phyloP scores from a whole-genome alignment of 768 basidiomycete species.

The Lactarius quietus region DNA sequence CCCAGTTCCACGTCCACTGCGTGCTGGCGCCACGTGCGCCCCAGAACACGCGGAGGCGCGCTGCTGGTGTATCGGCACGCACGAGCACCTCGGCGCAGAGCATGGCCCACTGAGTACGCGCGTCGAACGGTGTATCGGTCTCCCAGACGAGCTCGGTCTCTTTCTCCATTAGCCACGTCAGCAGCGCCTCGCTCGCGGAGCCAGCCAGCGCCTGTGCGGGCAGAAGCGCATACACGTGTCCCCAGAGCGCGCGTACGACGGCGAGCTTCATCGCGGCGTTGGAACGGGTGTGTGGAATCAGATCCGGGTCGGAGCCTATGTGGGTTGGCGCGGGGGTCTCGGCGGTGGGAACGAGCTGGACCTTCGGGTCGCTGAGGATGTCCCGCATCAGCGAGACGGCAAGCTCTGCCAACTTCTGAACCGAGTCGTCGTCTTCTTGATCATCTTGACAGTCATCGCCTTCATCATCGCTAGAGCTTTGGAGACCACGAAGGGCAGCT shows the following conservation, averaged over 20 bases:
- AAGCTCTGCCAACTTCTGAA: conserved; percentile 26
- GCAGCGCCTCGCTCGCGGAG: conserved; percentile 43
- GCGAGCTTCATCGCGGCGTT: conserved; percentile 55
- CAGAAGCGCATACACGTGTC: conserved; percentile 41
- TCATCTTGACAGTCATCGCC: conserved; percentile 36
- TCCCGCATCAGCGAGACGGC: conserved; percentile 15
- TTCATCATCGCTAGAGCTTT: conserved; percentile 34
- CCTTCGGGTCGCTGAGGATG: conserved; percentile 21
- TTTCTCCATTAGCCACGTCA: conserved; percentile 47
- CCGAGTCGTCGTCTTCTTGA: conserved; percentile 37
- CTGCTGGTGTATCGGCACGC: conserved; percentile 43
- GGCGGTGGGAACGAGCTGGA: conserved; percentile 20
- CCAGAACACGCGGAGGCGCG: conserved; percentile 42
- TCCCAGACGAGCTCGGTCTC: conserved; percentile 45
- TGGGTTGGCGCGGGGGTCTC: conserved; percentile 1
- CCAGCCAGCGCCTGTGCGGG: conserved; percentile 40
- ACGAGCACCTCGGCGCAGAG: conserved; percentile 55
- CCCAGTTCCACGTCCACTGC: conserved; percentile 33
- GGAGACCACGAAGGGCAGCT: conserved; percentile 43
- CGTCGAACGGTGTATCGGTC: conserved; percentile 41
- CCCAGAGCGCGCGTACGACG: conserved; percentile 59
- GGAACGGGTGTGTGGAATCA: conserved; percentile 30
- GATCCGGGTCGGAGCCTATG: neutral
- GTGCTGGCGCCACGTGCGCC: conserved; percentile 29
- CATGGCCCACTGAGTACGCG: conserved; percentile 54